Evolutionary conservation across 1,284 basidiomycete species (phyloP).

Genomic region (Ganoderma leucocontextum): DNA sequence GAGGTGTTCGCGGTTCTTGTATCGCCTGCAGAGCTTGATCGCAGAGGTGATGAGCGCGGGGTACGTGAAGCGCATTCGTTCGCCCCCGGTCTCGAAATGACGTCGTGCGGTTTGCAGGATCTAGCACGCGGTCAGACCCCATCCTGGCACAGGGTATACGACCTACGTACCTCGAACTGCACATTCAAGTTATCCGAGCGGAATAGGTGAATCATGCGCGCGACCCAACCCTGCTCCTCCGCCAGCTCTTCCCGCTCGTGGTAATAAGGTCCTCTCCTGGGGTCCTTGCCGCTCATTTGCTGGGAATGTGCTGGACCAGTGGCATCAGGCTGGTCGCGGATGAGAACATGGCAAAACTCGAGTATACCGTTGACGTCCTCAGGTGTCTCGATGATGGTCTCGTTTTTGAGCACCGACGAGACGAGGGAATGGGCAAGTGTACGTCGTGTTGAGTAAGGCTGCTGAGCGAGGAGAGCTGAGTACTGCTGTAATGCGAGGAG

Average conservation of each 20-base stretch:
- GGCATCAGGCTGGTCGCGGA: conserved; percentile 88
- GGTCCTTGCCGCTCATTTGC: conserved; percentile 55
- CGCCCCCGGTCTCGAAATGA: conserved; percentile 90
- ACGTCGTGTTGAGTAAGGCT: conserved; percentile 88
- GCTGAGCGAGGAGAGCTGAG: conserved; percentile 79
- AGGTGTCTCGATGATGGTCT: conserved; percentile 89
- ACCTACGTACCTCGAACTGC: conserved; percentile 83
- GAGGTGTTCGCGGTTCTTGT: conserved; percentile 78
- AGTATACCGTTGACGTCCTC: conserved; percentile 93
- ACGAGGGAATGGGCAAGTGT: conserved; percentile 93
- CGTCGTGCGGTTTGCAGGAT: conserved; percentile 88
- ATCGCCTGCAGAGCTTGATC: conserved; percentile 90
- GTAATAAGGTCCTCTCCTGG: conserved; percentile 63
- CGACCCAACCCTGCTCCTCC: conserved; percentile 97
- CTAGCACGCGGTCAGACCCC: conserved; percentile 47
- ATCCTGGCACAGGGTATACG: neutral
- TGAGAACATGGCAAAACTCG: conserved; percentile 89
- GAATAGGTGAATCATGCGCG: conserved; percentile 95
- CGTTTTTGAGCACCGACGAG: conserved; percentile 92
- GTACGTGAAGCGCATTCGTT: conserved; percentile 93
- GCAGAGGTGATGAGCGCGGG: conserved; percentile 91
- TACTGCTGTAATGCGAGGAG: conserved; percentile 93
- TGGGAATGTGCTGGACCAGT: conserved; percentile 44
- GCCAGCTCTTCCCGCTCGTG: conserved; percentile 88
- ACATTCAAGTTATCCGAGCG: conserved; percentile 82